Base-by-base conservation (phyloP, 1,284 basidiomycete species). In the Apiotrichum brassicae region DNA sequence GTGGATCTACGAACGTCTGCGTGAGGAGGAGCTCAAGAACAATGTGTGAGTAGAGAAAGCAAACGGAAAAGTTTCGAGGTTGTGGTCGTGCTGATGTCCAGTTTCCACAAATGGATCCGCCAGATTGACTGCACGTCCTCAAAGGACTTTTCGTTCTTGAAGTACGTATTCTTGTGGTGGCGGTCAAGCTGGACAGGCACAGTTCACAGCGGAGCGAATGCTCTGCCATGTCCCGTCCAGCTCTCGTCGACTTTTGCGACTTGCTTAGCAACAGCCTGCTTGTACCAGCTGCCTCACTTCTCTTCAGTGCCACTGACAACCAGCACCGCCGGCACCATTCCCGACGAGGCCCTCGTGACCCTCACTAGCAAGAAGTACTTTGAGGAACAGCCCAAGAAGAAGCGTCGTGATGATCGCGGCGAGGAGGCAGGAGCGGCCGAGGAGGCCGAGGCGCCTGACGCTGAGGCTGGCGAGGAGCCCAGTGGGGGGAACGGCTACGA, bases 1-100 rank as follows among this genome's bases (percentile, higher is more conserved):
- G 62, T 80, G 81, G 60, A 92, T 95, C 40, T 94, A 94, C 65
- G 78, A 84, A 57, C 81, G 82, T 53, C 86, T 95, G 82, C 80
- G 89, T 44, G 75, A 79, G 53, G 84, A 87, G 30, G 94, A 98
- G 73, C 83, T 88, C 52, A 80, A 80, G 32, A 78, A 81, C 57
- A 84, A 83, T 53, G 76, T 90, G 87, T 92, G 63, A 60, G 87
- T 79, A 11, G 34, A 2, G 9, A 14, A 20, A 36, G 13, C 4
- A 9, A 7, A 20, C 6, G 16, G 33, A 6, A 34, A 7, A 24
- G 43, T 30, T 4, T n/a, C 4, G 28, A 12, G 41, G 2, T 9
- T 14, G 13, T 7, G 3, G 24, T 7, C 1, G 3, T 20, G 45
- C 43, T 46, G 30, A 46, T 35, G n/a, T 18, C 23, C 44, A 68